Evolutionary conservation across 306 rosid species (phyloP), one percentile per base, ranked within the genome.

Genomic region (Sechiopsis laciniata): DNA sequence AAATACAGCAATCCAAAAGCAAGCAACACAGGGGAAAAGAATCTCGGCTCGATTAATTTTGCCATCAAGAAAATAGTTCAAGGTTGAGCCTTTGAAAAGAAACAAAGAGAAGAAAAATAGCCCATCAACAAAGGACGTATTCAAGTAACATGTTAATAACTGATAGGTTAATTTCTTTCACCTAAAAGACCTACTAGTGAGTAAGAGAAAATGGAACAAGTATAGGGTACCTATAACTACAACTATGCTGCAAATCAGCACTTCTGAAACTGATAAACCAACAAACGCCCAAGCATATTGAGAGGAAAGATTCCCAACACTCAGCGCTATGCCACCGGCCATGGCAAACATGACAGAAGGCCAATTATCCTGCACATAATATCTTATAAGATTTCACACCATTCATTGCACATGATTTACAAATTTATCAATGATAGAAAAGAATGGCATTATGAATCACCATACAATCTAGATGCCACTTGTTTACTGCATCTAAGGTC

Each of bases 221-320:
- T 66, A 72, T 81, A 74, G 53, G 74, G 66, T 2, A 92, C 97
- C 97, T 87, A 90, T 83, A 76, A 88, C 91, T 75, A 92, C 97
- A 29, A 87, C 78, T 29, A 92, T 74, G 89, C 97, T 92, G 71
- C 90, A 71, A 54, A 87, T 79, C 79, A 90, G 55, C 60, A 92
- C 97, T 85, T 87, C 92, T 20, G 87, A 83, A 19, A 90, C 96
- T 55, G 96, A 88, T 79, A 92, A 84, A 76, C 97, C 97, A 72
- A 92, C 95, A 56, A 90, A 83, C 66, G 96, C 92, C 88, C 87
- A 92, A 58, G 95, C 96, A 82, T 92, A 92, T 58, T 92, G 97
- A 20, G 96, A 76, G 40, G 88, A 75, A 32, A 92, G 85, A 78
- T 92, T 92, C 68, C 97, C 97, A 16, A 90, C 61, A 80, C 96